Conservation (phyloP, 768 basidiomycete species). For the Kwoniella sp. region DNA sequence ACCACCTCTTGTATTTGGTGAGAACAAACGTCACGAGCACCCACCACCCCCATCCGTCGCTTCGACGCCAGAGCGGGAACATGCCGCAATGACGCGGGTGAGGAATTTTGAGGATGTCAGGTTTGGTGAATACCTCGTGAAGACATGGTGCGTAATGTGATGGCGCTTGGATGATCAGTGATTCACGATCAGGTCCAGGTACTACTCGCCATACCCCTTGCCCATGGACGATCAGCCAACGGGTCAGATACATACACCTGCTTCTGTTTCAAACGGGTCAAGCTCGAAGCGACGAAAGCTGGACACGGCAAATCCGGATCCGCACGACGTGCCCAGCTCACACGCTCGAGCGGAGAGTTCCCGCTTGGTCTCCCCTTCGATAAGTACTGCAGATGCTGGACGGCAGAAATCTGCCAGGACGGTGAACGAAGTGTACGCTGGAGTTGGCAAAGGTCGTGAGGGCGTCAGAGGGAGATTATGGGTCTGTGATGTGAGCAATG, state of each 20-base stretch:
- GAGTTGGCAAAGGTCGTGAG: constrained; percentile 34
- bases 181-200: constrained; percentile 57
- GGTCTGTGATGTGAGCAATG: constrained; percentile 44
- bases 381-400: no score
- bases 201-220: constrained; percentile 83
- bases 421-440: constrained; percentile 30
- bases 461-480: constrained; percentile 43
- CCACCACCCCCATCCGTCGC: constrained; percentile 13
- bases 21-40: neutral
- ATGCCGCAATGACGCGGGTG: constrained; percentile 38
- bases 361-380: no score
- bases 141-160: constrained; percentile 64
- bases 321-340: no score
- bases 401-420: constrained; percentile 11
- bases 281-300: no score
- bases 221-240: constrained; percentile 31
- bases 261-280: no score
- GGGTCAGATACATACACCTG: no score
- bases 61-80: constrained; percentile 37
- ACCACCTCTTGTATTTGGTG: no score
- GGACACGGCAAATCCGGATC: no score
- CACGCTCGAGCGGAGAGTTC: no score
- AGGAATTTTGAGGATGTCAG: constrained; percentile 81
- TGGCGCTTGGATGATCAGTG: neutral
- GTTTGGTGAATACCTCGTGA: constrained; percentile 80